Evolutionary conservation across 352 stramenopile genomes (phyloP), one percentile per base, ranked within the genome.

Genomic region (Phytophthora niederhauseri): DNA sequence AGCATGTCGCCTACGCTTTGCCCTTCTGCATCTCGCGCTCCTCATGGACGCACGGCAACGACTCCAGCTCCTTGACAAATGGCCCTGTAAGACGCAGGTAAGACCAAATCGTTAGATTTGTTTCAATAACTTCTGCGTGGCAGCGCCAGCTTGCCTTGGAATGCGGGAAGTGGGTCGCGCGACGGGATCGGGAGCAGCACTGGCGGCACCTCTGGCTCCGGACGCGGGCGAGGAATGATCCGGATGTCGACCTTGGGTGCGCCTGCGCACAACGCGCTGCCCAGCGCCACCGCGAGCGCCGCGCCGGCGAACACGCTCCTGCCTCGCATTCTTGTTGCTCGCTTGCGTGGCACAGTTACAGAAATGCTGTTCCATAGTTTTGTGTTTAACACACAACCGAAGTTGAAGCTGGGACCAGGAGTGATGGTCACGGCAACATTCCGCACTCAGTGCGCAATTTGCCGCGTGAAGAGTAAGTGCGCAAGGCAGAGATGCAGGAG

Each of bases 191-290:
- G 84, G 6, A 69, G 64, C 46, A 70, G 26, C 12, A 62, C 45
- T 6, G 64, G 66, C 17, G 57, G 26, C 14, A 43, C 41, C 41
- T 70, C 50, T 28, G 55, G 19, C 57, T 69, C 65, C 1, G 61
- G 48, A 0, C 58, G 61, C 15, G 78, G 72, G 0, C 84, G 82
- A 51, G 74, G 50, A 17, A 91, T 76, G 26, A 94, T 65, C 6
- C 74, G 76, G 54, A 94, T 94, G n/a, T 78, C 68, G n/a, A 91
- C 75, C 54, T 78, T 90, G 20, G 78, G 82, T 2, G 75, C 75
- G 17, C 73, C 85, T 0, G 55, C 49, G 46, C 80, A 86, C 22
- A 77, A 24, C n/a, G 64, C 38, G 51, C 63, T 62, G 9, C 52
- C 58, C 1, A 83, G 52, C 50, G 68, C 64, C 20, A 81, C n/a